phyloP scores from a whole-genome alignment of 2,329 filamentous ascomycete species.

The Endoconidiophora polonica region DNA sequence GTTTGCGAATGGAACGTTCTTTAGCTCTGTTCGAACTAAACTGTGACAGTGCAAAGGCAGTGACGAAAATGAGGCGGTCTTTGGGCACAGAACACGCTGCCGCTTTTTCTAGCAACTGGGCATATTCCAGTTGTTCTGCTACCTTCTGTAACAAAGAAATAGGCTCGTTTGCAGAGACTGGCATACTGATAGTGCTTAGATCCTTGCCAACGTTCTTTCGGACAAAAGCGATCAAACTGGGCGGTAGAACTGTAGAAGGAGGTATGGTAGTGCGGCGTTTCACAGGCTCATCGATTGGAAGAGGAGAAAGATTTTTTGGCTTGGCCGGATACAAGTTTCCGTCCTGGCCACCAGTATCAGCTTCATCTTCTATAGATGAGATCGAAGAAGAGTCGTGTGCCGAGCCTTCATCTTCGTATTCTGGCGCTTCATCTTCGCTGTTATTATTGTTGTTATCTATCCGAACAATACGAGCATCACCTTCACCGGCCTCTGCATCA shows the following conservation, averaged over 20 bases:
- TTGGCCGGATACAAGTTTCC: conserved; percentile 55
- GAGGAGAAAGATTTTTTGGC: conserved; percentile 58
- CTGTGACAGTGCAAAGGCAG: conserved; percentile 78
- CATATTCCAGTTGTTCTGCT: conserved; percentile 84
- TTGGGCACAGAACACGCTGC: conserved; percentile 39
- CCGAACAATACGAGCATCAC: conserved; percentile 50
- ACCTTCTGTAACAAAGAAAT: conserved; percentile 74
- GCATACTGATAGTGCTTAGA: conserved; percentile 91
- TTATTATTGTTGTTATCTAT: conserved; percentile 40
- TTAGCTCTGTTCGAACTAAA: conserved; percentile 71
- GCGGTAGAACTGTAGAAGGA: conserved; percentile 60
- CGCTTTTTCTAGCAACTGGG: conserved; percentile 63
- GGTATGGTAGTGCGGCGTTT: conserved; percentile 54
- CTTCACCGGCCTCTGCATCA: conserved; percentile 58
- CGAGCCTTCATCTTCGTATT: conserved; percentile 35
- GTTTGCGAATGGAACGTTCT: conserved; percentile 85
- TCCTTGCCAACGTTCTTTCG: conserved; percentile 98
- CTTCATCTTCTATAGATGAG: conserved; percentile 43
- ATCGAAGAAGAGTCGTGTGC: conserved; percentile 39
- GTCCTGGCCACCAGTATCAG: conserved; percentile 41
- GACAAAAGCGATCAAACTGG: conserved; percentile 82
- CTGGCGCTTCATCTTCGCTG: conserved; percentile 49
- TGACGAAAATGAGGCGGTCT: conserved; percentile 67
- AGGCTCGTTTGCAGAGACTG: conserved; percentile 89
- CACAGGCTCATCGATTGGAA: conserved; percentile 53